Evolutionary conservation across 176 grass and related monocot species (phyloP), one percentile per base, ranked within the genome.

Genomic region (Musa acuminata): DNA sequence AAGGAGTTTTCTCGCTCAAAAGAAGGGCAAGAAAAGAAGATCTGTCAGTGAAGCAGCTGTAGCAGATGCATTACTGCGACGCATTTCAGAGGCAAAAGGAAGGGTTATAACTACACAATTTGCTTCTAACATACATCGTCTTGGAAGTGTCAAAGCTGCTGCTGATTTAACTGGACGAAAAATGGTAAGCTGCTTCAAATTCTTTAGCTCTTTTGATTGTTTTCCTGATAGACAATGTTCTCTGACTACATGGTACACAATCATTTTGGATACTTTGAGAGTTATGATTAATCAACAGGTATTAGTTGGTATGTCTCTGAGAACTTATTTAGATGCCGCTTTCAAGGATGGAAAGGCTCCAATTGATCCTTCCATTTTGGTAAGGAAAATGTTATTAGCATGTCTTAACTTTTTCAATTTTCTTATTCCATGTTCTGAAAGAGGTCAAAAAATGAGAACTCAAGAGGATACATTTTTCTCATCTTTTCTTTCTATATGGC

Each of bases 341-440:
- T 99, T 99, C 73, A 99, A 84, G 86, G 95, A 99, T 87, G 95
- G 90, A 83, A 94, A 91, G 69, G 91, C 95, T 84, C 95, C 95
- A 63, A 79, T 99, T 78, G 95, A 99, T 99, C 95, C 95, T 80
- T 99, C 95, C 81, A 89, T 88, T n/a, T 86, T 99, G 90, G 95
- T 99, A 94, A 52, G 80, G 27, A 66, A 49, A 60, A 51, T 81
- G 26, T 83, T 62, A 69, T 80, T 72, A 70, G 62, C 87, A 17
- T 19, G 75, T 49, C 51, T 17, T 22, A 60, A 80, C 25, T 72
- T 75, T 10, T 60, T 51, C 55, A 43, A 52, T 17, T 35, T 76
- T 79, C 57, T 60, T 60, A 7, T n/a, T 60, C 57, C 57, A 60
- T 60, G 16, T 60, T 60, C 57, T 60, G 57, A 60, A 43, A 43